Percentiles rank a stretch among this genome's conserved stretches.
Conservation (phyloP, 768 basidiomycete species). For the Cystobasidium tubakii region DNA sequence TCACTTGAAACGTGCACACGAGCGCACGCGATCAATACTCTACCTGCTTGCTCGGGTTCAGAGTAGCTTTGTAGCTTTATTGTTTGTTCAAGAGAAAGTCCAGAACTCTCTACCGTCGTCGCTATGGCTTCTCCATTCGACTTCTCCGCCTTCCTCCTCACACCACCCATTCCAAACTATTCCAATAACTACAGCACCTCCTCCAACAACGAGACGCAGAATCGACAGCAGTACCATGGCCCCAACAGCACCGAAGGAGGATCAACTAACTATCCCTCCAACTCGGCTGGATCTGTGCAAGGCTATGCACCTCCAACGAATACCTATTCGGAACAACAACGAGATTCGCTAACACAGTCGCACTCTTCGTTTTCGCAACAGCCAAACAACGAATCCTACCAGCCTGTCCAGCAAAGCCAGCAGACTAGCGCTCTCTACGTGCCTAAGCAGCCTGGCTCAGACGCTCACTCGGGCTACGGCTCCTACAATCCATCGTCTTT, state of each 20-base stretch:
- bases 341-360: not conserved
- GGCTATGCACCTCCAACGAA: not conserved
- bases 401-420: not conserved
- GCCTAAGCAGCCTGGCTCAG: not conserved
- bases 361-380: not conserved
- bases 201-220: not conserved
- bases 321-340: not conserved
- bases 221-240: slow-evolving; percentile 8
- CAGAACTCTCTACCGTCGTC: not conserved
- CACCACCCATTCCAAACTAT: slow-evolving; percentile 29
- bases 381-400: not conserved
- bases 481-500: not conserved
- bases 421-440: not conserved
- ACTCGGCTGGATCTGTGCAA: too few species aligned
- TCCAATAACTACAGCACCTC: not conserved
- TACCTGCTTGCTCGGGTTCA: too few species aligned
- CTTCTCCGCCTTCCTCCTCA: slow-evolving; percentile 34
- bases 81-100: not conserved
- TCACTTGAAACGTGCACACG: not conserved
- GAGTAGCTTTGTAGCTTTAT: too few species aligned
- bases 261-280: not conserved
- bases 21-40: not conserved
- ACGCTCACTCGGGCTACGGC: not conserved
- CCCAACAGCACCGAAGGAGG: not conserved
- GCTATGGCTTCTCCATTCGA: slow-evolving; percentile 32